These are phyloP conservation scores for Teunomyces pallodes DNA, from an alignment of 805 yeast species.

Conservation along the genomic window DNA sequence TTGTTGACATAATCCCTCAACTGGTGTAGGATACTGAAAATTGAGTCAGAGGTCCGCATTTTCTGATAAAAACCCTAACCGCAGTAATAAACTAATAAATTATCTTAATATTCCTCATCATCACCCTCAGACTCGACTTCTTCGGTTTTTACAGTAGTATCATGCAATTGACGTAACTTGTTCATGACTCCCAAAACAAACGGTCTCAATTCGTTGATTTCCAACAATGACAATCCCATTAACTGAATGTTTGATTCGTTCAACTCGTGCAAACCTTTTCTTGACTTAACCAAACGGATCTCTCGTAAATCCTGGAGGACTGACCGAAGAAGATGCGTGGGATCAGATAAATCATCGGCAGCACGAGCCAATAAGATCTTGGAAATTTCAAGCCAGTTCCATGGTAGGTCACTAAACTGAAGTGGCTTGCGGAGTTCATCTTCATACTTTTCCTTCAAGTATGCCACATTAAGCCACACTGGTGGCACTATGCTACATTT, in stretches of 20 bases:
- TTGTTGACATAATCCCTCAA: background rate
- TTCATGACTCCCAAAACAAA: constrained; percentile 80
- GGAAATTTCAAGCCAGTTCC: constrained; percentile 84
- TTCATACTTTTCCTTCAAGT: constrained; percentile 57
- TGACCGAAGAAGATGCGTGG: constrained; percentile 67
- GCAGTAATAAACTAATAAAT: background rate
- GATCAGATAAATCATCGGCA: constrained; percentile 73
- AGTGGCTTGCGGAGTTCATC: constrained; percentile 59
- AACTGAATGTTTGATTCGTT: constrained; percentile 82
- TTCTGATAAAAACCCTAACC: background rate
- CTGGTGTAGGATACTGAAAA: background rate
- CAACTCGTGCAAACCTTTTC: constrained; percentile 72
- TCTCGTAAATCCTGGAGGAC: constrained; percentile 82
- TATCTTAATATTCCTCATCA: constrained; percentile 5
- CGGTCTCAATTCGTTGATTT: constrained; percentile 85
- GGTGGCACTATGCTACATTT: constrained; percentile 87
- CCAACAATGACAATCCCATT: constrained; percentile 79
- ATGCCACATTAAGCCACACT: constrained; percentile 65
- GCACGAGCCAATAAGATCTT: constrained; percentile 69
- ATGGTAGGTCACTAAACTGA: constrained; percentile 71
- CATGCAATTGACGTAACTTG: constrained; percentile 58
- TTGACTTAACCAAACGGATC: constrained; percentile 72
- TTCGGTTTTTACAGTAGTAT: constrained; percentile 12
- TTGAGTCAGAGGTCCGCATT: background rate
- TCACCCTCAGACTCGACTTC: constrained; percentile 10